Percentiles rank a stretch among this genome's conserved stretches.
Evolutionary conservation across 345 rosid species (phyloP).

Genomic region (Fremontodendron californicum): DNA sequence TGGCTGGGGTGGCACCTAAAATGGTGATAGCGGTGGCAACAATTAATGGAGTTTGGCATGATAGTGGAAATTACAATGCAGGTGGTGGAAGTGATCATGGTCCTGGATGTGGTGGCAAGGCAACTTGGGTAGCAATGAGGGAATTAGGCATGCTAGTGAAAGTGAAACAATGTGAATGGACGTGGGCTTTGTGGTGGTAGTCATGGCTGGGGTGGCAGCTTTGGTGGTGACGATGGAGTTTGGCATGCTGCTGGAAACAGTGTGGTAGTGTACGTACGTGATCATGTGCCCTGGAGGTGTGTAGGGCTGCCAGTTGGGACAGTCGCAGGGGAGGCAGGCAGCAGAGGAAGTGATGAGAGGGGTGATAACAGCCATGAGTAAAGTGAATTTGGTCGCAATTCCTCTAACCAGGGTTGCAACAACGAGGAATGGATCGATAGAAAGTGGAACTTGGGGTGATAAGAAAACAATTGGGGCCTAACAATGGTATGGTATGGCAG

Average conservation of each 20-base stretch:
- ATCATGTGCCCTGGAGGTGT: background rate
- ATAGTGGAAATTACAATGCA: background rate
- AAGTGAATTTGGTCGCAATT: background rate
- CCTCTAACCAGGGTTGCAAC: background rate
- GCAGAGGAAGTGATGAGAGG: background rate
- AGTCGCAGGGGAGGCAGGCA: conserved; percentile 27
- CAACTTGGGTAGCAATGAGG: background rate
- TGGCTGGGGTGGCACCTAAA: conserved; percentile 40
- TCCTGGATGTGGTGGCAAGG: background rate
- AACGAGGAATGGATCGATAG: background rate
- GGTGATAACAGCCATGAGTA: background rate
- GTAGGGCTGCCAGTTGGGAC: conserved; percentile 20
- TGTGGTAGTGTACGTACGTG: background rate
- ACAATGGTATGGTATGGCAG: background rate
- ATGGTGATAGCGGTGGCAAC: background rate
- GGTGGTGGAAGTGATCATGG: conserved; percentile 19
- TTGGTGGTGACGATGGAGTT: background rate
- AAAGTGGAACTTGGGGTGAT: background rate
- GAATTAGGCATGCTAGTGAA: background rate
- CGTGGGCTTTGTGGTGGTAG: background rate
- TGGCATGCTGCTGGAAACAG: background rate
- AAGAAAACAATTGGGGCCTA: background rate
- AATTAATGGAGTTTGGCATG: background rate
- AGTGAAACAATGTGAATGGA: background rate
- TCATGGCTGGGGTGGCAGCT: background rate